Evolutionary conservation across 352 stramenopile genomes (phyloP), one percentile per base, ranked within the genome.

Genomic region (Phytophthora uliginosa): DNA sequence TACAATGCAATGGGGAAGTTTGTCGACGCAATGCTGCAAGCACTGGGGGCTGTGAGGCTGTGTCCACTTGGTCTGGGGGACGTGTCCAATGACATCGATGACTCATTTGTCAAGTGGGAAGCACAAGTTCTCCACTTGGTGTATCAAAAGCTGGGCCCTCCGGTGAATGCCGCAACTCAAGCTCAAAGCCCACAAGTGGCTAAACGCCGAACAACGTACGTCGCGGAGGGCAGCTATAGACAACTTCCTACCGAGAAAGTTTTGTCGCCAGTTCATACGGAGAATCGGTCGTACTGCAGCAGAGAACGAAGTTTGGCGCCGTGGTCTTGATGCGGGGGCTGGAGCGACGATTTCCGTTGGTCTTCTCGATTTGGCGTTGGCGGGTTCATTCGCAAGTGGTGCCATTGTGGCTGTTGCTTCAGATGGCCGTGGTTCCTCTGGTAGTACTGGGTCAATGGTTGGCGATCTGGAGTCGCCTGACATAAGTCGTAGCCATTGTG

Each of bases 1-100:
- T 99, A 93, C 83, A 99, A 99, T 78, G 84, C 88, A 17, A 98
- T 98, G 84, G 94, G 88, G 9, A 98, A 98, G 63, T 94, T 93
- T 26, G 85, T 97, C 24, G 85, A 99, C 76, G 59, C 75, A 26
- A 76, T 84, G 4, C 68, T 99, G 22, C 84, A 90, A 33, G 79
- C 85, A 26, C 74, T 97, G 8, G 95, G 96, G 13, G 97, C 62
- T 3, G 74, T 74, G 3, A 72, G 89, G 7, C 69, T 99, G 7
- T 79, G 80, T 13, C 40, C 75, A 1, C 66, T 97, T 18, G 96
- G 95, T 8, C 73, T 98, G 22, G 97, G 96, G 4, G 96, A 99
- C 77, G 96, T 98, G 63, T 88, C 97, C 34, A 79, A 89, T 40
- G 79, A 95, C 71, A 62, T 98, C 7, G 92, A 98, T 2, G 38